These are phyloP conservation scores for Favolaschia claudopus DNA, from an alignment of 768 basidiomycete genomes.

Conservation along the genomic window DNA sequence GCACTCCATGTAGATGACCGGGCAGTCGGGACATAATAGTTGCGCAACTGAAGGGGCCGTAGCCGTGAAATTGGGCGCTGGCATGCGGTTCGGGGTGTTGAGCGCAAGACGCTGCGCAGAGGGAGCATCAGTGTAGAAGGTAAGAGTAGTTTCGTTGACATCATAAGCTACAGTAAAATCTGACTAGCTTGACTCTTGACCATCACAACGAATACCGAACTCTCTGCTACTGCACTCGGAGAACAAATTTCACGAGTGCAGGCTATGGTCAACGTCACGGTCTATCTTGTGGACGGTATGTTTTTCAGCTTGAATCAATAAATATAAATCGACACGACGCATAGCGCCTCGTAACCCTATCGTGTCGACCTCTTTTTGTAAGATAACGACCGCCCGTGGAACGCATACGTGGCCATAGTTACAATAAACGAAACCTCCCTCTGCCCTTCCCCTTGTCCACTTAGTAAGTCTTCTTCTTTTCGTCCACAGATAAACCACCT, in stretches of 20 bases:
- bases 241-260: too few relatives aligned
- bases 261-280: too few relatives aligned
- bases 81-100: background rate
- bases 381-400: too few relatives aligned
- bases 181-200: too few relatives aligned
- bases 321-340: too few relatives aligned
- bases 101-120: background rate
- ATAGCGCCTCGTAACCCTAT: background rate
- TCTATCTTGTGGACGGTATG: too few relatives aligned
- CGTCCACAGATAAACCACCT: constrained; percentile 97
- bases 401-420: background rate
- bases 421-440: constrained; percentile 1
- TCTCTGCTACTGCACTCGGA: too few relatives aligned
- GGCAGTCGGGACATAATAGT: constrained; percentile 4
- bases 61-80: background rate
- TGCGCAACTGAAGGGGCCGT: background rate
- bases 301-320: too few relatives aligned
- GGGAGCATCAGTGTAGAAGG: background rate
- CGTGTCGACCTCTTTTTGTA: background rate
- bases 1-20: constrained; percentile 12
- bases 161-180: too few relatives aligned
- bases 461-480: constrained; percentile 97
- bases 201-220: too few relatives aligned
- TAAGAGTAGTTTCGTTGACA: too few relatives aligned
- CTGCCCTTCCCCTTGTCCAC: too few relatives aligned